Evolutionary conservation across 139 green algal genomes (phyloP).

Genomic region (Chlamydomonas sphaeroides): DNA sequence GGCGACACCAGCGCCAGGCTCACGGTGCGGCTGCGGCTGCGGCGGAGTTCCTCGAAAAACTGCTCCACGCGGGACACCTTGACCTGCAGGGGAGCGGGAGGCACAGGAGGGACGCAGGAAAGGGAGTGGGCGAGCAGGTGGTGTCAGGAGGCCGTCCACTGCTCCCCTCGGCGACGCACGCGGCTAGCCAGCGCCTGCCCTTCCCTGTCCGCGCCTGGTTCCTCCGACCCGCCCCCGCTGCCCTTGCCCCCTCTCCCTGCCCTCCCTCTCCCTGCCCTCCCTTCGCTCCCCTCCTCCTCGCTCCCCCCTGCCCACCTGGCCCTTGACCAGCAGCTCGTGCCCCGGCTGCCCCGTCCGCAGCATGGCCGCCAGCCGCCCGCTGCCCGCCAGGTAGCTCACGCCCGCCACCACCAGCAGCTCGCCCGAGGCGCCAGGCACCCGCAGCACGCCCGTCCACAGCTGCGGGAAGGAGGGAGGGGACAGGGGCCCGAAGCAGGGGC

Average conservation of each 20-base stretch:
- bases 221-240: too few species aligned
- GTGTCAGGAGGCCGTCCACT: too few species aligned
- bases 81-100: slow-evolving; percentile 25
- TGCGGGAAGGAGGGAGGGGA: not conserved
- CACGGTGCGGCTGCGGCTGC: slow-evolving; percentile 61
- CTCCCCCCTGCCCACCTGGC: slow-evolving; percentile 21
- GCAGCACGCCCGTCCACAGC: slow-evolving; percentile 54
- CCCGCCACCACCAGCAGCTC: not conserved
- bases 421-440: not conserved
- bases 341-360: slow-evolving; percentile 21
- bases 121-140: not conserved
- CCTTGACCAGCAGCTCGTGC: slow-evolving; percentile 58
- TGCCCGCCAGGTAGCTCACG: slow-evolving; percentile 50
- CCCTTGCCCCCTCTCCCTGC: too few species aligned
- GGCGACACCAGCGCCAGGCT: slow-evolving; percentile 50
- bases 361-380: slow-evolving; percentile 43
- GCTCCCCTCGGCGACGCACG: too few species aligned
- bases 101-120: not conserved
- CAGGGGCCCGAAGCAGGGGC: too few species aligned
- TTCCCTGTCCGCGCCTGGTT: too few species aligned
- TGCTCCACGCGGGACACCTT: slow-evolving; percentile 61
- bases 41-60: slow-evolving; percentile 70
- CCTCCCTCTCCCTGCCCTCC: too few species aligned
- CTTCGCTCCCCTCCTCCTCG: not conserved
- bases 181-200: too few species aligned